Conservation (phyloP, 2,329 filamentous ascomycete species). For the Talaromyces sp. region DNA sequence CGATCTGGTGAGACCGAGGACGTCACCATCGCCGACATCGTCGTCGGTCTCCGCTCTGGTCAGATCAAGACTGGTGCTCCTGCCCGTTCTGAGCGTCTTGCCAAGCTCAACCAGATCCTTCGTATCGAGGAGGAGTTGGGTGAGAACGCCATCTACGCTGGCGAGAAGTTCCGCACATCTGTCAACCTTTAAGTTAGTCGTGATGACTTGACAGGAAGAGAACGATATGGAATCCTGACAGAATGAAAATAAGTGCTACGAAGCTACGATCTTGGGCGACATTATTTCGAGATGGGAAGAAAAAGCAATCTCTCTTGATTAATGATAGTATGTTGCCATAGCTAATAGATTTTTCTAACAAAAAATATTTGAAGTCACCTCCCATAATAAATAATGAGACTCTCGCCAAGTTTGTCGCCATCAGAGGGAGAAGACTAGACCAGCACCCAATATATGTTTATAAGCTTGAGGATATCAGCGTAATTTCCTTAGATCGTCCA, state of each 20-base stretch:
- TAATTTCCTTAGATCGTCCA: too few relatives aligned
- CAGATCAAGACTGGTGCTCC: conserved; percentile 99
- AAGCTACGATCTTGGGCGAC: conserved; percentile 14
- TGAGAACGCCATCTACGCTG: conserved; percentile 84
- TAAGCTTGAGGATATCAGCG: too few relatives aligned
- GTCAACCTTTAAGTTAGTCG: conserved; percentile 69
- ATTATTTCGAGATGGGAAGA: conserved; percentile 6
- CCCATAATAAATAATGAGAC: background rate
- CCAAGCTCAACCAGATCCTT: conserved; percentile 99
- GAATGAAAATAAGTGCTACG: conserved; percentile 12
- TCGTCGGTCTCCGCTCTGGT: conserved; percentile 90
- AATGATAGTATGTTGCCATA: conserved; percentile 6
- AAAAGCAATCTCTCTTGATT: conserved; percentile 7
- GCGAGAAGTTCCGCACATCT: conserved; percentile 82
- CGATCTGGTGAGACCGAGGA: conserved; percentile 99
- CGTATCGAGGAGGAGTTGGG: conserved; percentile 99
- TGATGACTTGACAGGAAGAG: background rate
- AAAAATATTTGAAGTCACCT: background rate
- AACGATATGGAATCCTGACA: background rate
- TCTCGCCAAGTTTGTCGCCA: background rate
- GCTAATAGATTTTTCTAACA: conserved; percentile 4
- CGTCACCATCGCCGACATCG: conserved; percentile 97
- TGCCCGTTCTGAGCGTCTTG: conserved; percentile 92
- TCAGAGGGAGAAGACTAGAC: background rate
- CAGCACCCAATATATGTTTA: background rate